Base-by-base conservation (phyloP, 306 rosid species). In the Pueraria montana region DNA sequence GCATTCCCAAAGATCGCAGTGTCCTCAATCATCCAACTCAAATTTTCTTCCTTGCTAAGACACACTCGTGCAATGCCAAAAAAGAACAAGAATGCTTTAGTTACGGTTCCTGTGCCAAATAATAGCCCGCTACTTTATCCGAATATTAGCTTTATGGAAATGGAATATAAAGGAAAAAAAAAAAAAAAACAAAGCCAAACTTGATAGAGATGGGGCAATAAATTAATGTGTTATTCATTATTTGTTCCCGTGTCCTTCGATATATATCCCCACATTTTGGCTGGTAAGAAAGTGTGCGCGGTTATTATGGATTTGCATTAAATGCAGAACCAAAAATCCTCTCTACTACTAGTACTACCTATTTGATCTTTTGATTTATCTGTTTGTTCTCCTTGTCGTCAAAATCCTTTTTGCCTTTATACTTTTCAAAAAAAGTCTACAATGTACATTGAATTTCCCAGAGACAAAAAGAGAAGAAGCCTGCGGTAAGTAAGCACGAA, bases 41-140 rank as follows among this genome's bases (percentile, higher is more conserved):
- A 7, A 4, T 18, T 62, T 72, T 59, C 65, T 76, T 82, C 21
- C 32, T 66, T 53, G 43, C 69, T n/a, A 56, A 56, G 78, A 76
- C 55, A 67, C 40, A 17, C 52, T 34, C 58, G 46, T 74, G 80
- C 85, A 82, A 50, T 17, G 48, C 12, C 36, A 48, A 73, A 70
- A 81, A 71, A 73, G 42, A 72, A 72, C 74, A 72, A 62, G 17
- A 74, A 63, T 49, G 80, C 74, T 48, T 45, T 62, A 34, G 45
- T 32, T 32, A 48, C 50, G 73, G 18, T 72, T 71, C 50, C 3
- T 80, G 83, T 40, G 43, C 30, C 49, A 71, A 59, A 32, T 59
- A 63, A 45, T 24, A 24, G 34, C 32, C 43, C 48, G 4, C 14
- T 16, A 52, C 46, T 23, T 26, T 24, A 52, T 40, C 14, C n/a